Evolutionary conservation across 192 early-diverging fungal genomes (phyloP), one percentile per base, ranked within the genome.

Genomic region (Backusella mclennaniae): DNA sequence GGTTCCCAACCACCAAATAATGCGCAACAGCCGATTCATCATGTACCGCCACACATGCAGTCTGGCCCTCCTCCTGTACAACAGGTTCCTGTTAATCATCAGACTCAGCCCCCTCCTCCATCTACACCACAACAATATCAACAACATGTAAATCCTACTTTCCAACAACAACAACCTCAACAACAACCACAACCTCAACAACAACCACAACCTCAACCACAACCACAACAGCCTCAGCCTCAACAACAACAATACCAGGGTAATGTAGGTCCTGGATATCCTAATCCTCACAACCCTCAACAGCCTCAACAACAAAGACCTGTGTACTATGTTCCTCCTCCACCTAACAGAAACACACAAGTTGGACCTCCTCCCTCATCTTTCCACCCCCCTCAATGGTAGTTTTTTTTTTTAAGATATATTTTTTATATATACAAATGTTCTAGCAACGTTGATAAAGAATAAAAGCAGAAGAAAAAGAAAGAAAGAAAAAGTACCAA

Each of bases 261-360:
- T 21, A 73, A 78, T 21, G 42, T 67, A 23, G 35, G 35, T 21
- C 29, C 46, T 6, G 35, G 21, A 1, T 77, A 78, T 23, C 42
- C 77, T 7, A 79, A 75, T 74, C 68, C 71, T 0, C 71, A 75
- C 19, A 79, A 76, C 12, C 69, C 69, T 35, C 67, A 69, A 4
- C 69, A 76, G 19, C 75, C 71, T 19, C 73, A 71, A 33, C 73
- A 63, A 17, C 75, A 69, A 41, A 38, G 68, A 5, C 56, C 56
- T 9, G 11, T 63, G 11, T 71, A 71, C 6, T 71, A 71, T 71
- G 70, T 71, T 44, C 70, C 70, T 29, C 42, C 39, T 17, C 70
- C 69, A 12, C 69, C 29, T 23, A 31, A 36, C 68, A 21, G 38
- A 69, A 69, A 35, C 21, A n/a, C 68, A 41, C 68, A 39, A 23